These are phyloP conservation scores for Eucalyptus leucophloia DNA, from an alignment of 345 rosid species.

Conservation along the genomic window DNA sequence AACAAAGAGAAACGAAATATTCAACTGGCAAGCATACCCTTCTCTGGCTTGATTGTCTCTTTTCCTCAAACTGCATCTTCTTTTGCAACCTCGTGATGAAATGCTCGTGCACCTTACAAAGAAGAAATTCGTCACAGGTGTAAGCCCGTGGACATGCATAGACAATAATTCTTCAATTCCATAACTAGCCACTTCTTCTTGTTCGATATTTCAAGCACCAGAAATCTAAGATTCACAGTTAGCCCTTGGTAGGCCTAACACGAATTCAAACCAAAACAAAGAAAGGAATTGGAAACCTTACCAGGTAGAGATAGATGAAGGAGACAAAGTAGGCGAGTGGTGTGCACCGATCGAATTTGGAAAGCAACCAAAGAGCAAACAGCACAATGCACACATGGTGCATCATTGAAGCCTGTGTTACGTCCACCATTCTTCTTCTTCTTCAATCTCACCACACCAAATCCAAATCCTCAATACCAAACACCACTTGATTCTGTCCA, in stretches of 20 bases:
- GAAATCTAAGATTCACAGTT: neutral
- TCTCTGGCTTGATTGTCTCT: slow-evolving; percentile 55
- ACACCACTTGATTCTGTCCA: neutral
- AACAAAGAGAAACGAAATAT: neutral
- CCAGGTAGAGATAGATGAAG: slow-evolving; percentile 67
- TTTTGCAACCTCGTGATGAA: slow-evolving; percentile 47
- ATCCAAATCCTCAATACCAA: neutral
- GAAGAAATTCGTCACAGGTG: neutral
- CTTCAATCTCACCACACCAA: neutral
- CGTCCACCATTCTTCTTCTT: slow-evolving; percentile 4
- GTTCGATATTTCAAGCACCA: neutral
- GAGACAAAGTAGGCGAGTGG: slow-evolving; percentile 48
- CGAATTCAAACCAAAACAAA: neutral
- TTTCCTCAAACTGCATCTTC: slow-evolving; percentile 54
- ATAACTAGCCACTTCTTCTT: neutral
- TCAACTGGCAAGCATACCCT: slow-evolving; percentile 20
- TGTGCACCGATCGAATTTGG: slow-evolving; percentile 39
- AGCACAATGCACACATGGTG: slow-evolving; percentile 74
- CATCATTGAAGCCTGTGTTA: slow-evolving; percentile 47
- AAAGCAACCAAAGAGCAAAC: slow-evolving; percentile 54
- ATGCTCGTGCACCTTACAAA: slow-evolving; percentile 52
- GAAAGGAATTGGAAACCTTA: neutral
- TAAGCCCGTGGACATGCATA: neutral
- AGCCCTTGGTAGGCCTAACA: neutral
- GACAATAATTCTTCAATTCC: neutral